phyloP scores from a whole-genome alignment of 257 asterid genomes.

The Ocimum tenuiflorum region DNA sequence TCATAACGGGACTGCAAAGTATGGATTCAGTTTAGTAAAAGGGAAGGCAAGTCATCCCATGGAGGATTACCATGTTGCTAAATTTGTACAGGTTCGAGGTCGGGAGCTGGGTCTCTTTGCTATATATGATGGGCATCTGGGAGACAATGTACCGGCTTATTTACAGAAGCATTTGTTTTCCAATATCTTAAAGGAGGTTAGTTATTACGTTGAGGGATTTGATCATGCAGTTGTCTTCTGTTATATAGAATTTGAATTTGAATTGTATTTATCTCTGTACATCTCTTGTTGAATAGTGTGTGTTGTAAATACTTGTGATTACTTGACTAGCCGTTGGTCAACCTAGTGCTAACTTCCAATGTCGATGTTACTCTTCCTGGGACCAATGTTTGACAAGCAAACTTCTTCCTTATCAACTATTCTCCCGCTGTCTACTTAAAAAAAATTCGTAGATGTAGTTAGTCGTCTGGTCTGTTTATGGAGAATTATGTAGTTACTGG shows the following conservation, averaged over 20 bases:
- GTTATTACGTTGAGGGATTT: slow-evolving; percentile 13
- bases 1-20: slow-evolving; percentile 46
- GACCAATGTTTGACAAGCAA: neutral
- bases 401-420: neutral
- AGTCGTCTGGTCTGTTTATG: too few relatives aligned
- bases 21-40: slow-evolving; percentile 68
- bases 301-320: too few relatives aligned
- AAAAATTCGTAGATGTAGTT: too few relatives aligned
- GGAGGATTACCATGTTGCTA: slow-evolving; percentile 97
- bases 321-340: neutral
- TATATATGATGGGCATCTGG: slow-evolving; percentile 82
- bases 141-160: slow-evolving; percentile 83
- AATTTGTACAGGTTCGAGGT: slow-evolving; percentile 50
- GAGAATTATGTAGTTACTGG: too few relatives aligned
- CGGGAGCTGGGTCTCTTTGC: slow-evolving; percentile 82
- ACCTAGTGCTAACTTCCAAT: neutral
- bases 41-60: slow-evolving; percentile 93
- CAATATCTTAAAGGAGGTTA: slow-evolving; percentile 78
- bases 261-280: neutral
- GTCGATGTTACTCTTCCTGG: neutral
- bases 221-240: neutral
- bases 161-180: slow-evolving; percentile 75
- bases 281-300: too few relatives aligned
- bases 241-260: neutral
- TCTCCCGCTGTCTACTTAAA: neutral